phyloP scores from a whole-genome alignment of 495 filamentous ascomycete species.

The Aspergillus hancockii region DNA sequence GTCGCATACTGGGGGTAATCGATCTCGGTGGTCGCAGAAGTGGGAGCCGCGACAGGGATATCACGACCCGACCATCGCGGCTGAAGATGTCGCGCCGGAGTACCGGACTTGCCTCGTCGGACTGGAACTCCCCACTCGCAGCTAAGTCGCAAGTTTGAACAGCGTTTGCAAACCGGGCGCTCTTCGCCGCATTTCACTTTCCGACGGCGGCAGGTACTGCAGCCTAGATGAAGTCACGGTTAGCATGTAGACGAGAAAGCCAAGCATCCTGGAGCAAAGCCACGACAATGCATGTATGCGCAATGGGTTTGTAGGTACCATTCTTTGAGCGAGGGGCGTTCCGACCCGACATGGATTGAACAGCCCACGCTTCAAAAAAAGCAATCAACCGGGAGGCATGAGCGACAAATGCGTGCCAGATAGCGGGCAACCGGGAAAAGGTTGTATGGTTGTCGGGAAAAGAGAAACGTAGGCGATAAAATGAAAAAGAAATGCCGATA shows the following conservation, averaged over 20 bases:
- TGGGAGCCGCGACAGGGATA: neutral
- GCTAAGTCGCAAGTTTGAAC: conserved; percentile 32
- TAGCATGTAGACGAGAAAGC: neutral
- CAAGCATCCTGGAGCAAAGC: neutral
- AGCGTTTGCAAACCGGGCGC: conserved; percentile 51
- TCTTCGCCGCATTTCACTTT: conserved; percentile 59
- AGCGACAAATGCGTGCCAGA: conserved; percentile 8
- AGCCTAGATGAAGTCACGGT: conserved; percentile 28
- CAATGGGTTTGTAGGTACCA: conserved; percentile 22
- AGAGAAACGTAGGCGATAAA: neutral
- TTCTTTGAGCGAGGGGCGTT: conserved; percentile 51
- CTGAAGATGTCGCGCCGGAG: conserved; percentile 34
- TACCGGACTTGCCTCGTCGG: conserved; percentile 30
- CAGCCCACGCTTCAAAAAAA: conserved; percentile 23
- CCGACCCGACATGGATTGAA: conserved; percentile 40
- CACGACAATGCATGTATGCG: neutral
- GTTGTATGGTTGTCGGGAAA: conserved; percentile 3
- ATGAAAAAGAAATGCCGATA: neutral
- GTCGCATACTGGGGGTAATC: conserved; percentile 9
- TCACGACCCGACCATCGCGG: conserved; percentile 16
- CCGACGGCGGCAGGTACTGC: conserved; percentile 55
- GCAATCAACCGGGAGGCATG: conserved; percentile 18
- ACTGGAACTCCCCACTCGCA: conserved; percentile 44
- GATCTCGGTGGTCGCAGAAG: neutral
- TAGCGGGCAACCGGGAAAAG: conserved; percentile 8